These are phyloP conservation scores for Venustampulla echinocandica DNA, from an alignment of 495 filamentous ascomycete species.

Conservation along the genomic window DNA sequence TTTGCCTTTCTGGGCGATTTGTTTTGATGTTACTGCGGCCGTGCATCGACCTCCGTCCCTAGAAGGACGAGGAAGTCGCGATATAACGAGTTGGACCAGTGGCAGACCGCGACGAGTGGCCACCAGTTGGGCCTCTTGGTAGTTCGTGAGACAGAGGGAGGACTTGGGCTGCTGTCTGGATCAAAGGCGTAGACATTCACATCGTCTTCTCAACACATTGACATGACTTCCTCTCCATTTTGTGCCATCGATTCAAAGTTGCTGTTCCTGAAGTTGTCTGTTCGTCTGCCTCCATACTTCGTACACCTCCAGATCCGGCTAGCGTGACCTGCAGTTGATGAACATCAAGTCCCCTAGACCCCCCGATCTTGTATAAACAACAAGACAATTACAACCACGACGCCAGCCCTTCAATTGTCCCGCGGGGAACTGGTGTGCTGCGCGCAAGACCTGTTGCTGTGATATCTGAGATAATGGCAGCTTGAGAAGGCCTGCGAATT, in stretches of 20 bases:
- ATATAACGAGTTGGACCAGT: slow-evolving; percentile 5
- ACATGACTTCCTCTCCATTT: not conserved
- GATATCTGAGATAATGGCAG: slow-evolving; percentile 9
- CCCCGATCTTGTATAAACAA: not conserved
- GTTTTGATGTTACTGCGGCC: slow-evolving; percentile 24
- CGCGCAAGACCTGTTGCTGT: slow-evolving; percentile 9
- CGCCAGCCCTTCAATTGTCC: no score
- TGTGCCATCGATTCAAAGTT: not conserved
- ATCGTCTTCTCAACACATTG: not conserved
- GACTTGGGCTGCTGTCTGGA: not conserved
- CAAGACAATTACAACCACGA: not conserved
- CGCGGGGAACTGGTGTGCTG: no score
- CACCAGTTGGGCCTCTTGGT: slow-evolving; percentile 1
- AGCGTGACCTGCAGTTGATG: no score
- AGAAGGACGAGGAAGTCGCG: slow-evolving; percentile 17
- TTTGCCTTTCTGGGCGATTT: slow-evolving; percentile 19
- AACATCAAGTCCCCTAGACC: no score
- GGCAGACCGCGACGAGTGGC: slow-evolving; percentile 18
- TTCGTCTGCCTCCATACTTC: not conserved
- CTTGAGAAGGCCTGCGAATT: no score
- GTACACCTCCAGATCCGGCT: not conserved
- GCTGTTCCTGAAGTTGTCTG: not conserved
- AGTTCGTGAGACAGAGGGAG: not conserved
- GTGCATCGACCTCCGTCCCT: slow-evolving; percentile 8
- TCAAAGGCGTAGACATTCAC: not conserved